Conservation (phyloP, 257 asterid species). For the Jasminum sambac region DNA sequence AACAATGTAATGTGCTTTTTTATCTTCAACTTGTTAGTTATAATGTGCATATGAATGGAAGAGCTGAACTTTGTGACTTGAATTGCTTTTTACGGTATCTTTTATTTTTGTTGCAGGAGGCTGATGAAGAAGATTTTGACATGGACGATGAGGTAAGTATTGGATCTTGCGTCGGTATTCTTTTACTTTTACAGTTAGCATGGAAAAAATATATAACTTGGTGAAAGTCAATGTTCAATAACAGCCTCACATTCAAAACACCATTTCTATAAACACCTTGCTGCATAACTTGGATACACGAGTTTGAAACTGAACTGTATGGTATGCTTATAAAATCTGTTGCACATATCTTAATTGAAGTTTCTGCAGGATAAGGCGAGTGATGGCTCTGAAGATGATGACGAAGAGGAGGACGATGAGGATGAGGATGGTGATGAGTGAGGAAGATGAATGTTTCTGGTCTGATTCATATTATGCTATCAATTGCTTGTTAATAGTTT, state of each 20-base stretch:
- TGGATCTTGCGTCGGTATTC: background rate
- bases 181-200: conserved; percentile 8
- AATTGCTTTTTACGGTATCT: background rate
- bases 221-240: too few relatives aligned
- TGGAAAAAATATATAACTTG: background rate
- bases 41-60: background rate
- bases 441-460: conserved; percentile 12
- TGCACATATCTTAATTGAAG: background rate
- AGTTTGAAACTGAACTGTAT: background rate
- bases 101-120: conserved; percentile 27
- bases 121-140: conserved; percentile 46
- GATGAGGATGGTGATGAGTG: conserved; percentile 41
- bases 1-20: conserved; percentile 35
- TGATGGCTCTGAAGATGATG: conserved; percentile 59
- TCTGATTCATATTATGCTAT: background rate
- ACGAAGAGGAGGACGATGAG: conserved; percentile 36
- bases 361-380: conserved; percentile 49
- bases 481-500: conserved; percentile 8
- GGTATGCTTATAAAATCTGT: background rate
- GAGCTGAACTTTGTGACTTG: background rate
- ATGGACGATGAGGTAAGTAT: conserved; percentile 41
- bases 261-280: too few relatives aligned
- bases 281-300: background rate
- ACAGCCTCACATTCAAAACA: too few relatives aligned
- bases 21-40: background rate